Percentiles rank a stretch among this genome's conserved stretches.
These are phyloP conservation scores for Coccomyxa sp. DNA, from an alignment of 139 green algal species.

Conservation along the genomic window DNA sequence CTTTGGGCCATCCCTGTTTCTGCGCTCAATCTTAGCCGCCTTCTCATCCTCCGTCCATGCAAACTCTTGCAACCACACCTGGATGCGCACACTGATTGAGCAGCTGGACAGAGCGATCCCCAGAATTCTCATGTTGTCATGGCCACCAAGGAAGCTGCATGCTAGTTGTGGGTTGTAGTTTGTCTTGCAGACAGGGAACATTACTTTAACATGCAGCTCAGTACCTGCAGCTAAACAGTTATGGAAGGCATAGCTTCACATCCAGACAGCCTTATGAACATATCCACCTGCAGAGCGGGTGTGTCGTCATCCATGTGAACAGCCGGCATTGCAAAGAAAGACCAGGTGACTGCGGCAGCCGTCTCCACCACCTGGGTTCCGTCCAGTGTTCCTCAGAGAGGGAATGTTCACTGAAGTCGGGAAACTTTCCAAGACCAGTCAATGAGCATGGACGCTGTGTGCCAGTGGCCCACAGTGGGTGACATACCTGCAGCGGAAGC, in stretches of 20 bases:
- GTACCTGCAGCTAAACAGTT: too few species aligned
- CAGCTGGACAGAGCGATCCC: too few species aligned
- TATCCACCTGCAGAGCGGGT: neutral
- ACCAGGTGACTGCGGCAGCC: neutral
- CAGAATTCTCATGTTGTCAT: too few species aligned
- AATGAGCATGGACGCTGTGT: neutral
- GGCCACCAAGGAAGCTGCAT: too few species aligned
- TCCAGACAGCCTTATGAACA: too few species aligned
- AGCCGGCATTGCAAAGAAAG: neutral
- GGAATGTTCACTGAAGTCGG: too few species aligned
- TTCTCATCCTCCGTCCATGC: neutral
- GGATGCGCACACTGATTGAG: neutral
- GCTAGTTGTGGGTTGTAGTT: too few species aligned
- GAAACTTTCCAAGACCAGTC: neutral
- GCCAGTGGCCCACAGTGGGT: neutral
- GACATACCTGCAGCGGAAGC: neutral
- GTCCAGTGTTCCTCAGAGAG: neutral
- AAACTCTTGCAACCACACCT: conserved; percentile 14
- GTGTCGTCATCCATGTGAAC: neutral
- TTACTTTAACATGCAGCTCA: too few species aligned
- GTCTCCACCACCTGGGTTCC: neutral
- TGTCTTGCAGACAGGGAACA: too few species aligned
- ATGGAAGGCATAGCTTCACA: too few species aligned
- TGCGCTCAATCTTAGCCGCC: neutral
- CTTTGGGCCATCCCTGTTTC: neutral